Evolutionary conservation across 495 filamentous ascomycete genomes (phyloP), one percentile per base, ranked within the genome.

Genomic region (Penicillium desertorum): DNA sequence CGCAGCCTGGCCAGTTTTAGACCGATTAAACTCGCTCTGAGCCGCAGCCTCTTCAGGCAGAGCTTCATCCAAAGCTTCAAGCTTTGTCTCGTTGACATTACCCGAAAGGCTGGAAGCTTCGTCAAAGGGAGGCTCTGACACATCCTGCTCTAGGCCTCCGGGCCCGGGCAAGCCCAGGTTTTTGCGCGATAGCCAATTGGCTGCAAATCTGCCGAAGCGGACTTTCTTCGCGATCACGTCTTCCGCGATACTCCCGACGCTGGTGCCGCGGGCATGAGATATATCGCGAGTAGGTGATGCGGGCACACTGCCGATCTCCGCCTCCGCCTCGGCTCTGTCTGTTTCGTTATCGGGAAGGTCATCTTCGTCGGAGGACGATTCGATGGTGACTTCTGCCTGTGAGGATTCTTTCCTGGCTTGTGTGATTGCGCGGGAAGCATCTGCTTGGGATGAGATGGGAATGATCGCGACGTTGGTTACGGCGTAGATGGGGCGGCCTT

Each of bases 381-480:
- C 71, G n/a, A 64, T 62, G 30, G 60, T 66, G 22, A 51, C 56
- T 19, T 69, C 66, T 0, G 57, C 63, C 30, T 71, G 71, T 6
- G 62, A 61, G 0, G 69, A 53, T 41, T 81, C 77, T 29, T 78
- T 76, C 12, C 79, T 80, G 0, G 90, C 88, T 49, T 85, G 81
- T 4, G 74, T 62, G 37, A 97, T 87, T 5, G 90, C 86, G 14
- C 79, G 79, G 58, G 77, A 77, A 5, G 94, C 93, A 22, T 93
- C 91, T 41, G 65, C 66, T 59, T 85, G 86, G 16, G 87, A 94
- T 14, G 87, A 81, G 17, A 92, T 83, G 1, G 94, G 94, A 19
- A 95, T 96, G 23, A 98, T 76, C 1, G 91, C 87, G 30, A 98
- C 87, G 60, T 92, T 89, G 53, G 86, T 90, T 45, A 96, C 80